Evolutionary conservation across 257 asterid species (phyloP).

Genomic region (Leptodermis oblonga): DNA sequence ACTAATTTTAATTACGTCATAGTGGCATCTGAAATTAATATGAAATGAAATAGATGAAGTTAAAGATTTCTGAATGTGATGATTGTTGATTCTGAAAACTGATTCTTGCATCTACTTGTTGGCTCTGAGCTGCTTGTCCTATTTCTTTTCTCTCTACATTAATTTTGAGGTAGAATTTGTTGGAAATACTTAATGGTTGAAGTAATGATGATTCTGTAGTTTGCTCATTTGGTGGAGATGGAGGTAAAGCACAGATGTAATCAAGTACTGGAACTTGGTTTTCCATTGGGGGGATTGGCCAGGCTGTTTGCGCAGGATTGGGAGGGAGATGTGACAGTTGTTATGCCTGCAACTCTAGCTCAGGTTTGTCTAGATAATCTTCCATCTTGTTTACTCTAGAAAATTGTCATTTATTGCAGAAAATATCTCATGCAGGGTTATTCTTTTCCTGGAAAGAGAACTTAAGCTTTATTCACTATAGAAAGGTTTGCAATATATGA

Average conservation of each 20-base stretch:
- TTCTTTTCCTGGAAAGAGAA: background rate
- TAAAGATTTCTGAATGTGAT: background rate
- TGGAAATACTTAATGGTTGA: background rate
- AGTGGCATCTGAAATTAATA: background rate
- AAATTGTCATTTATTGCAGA: background rate
- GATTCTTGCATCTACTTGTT: background rate
- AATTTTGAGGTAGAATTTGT: background rate
- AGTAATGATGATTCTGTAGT: background rate
- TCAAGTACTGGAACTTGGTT: constrained; percentile 85
- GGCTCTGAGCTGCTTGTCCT: background rate
- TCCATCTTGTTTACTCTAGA: background rate
- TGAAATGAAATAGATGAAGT: background rate
- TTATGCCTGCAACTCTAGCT: constrained; percentile 93
- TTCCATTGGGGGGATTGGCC: constrained; percentile 77
- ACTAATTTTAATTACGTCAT: background rate
- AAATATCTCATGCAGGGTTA: background rate
- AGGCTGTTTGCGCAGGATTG: constrained; percentile 98
- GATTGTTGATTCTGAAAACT: background rate
- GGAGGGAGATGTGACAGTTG: constrained; percentile 96
- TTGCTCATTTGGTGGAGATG: constrained; percentile 71
- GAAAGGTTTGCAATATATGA: background rate
- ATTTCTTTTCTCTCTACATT: background rate
- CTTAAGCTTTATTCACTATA: background rate
- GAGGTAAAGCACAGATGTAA: constrained; percentile 95
- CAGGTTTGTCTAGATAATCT: constrained; percentile 47